Percentiles rank a stretch among this genome's conserved stretches.
Conservation (phyloP, 345 rosid genomes). For the Dovyalis caffra region DNA sequence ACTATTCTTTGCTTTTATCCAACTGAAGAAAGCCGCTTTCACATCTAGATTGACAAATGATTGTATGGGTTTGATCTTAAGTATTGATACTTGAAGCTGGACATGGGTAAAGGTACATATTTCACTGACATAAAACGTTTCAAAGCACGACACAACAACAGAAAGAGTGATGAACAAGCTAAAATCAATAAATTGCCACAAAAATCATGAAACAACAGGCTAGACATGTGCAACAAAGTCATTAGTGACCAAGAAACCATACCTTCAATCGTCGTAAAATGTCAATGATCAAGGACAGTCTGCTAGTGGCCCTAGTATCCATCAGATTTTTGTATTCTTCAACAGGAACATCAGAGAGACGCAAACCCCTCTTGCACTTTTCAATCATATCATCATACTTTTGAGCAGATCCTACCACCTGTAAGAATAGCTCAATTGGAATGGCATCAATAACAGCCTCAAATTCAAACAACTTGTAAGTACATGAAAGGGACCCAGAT, state of each 20-base stretch:
- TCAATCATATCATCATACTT: conserved; percentile 68
- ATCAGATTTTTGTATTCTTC: conserved; percentile 68
- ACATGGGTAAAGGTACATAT: too few relatives aligned
- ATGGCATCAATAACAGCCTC: conserved; percentile 76
- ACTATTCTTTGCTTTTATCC: not conserved
- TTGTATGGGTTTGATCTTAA: too few relatives aligned
- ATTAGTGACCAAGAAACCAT: conserved; percentile 16
- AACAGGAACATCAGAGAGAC: conserved; percentile 68
- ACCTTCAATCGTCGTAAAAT: conserved; percentile 87
- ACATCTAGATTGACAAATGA: not conserved
- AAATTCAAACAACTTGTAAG: conserved; percentile 57
- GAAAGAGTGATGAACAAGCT: not conserved
- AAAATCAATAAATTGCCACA: not conserved
- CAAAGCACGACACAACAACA: too few relatives aligned
- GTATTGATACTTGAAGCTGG: too few relatives aligned
- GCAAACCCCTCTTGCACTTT: conserved; percentile 67
- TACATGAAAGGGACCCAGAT: conserved; percentile 32
- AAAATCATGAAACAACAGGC: not conserved
- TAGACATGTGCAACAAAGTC: not conserved
- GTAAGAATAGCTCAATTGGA: conserved; percentile 82
- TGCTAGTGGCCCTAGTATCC: conserved; percentile 83
- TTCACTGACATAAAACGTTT: too few relatives aligned
- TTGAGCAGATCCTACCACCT: conserved; percentile 75
- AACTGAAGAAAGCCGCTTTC: not conserved
- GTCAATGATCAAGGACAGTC: conserved; percentile 73